These are phyloP conservation scores for Erythrobasidium hasegawianum DNA, from an alignment of 1,284 basidiomycete genomes.

Conservation along the genomic window DNA sequence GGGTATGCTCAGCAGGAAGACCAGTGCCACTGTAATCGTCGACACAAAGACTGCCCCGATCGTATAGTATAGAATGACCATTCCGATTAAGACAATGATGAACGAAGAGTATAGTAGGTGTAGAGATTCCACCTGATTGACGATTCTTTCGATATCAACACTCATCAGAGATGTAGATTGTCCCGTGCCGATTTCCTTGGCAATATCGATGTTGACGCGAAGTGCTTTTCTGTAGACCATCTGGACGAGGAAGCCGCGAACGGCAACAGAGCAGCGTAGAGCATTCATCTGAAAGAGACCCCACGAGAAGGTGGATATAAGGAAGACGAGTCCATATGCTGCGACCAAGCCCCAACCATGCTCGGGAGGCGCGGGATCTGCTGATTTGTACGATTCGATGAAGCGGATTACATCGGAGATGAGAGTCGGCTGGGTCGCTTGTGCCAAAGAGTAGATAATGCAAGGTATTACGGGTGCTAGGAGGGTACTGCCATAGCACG, in stretches of 20 bases:
- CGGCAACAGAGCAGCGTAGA: slow-evolving; percentile 38
- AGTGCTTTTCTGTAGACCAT: slow-evolving; percentile 45
- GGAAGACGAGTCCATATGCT: slow-evolving; percentile 44
- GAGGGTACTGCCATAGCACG: slow-evolving; percentile 38
- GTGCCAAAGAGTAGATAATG: slow-evolving; percentile 38
- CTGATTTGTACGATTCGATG: slow-evolving; percentile 37
- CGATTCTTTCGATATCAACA: slow-evolving; percentile 45
- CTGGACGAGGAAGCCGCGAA: slow-evolving; percentile 44
- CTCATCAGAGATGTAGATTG: slow-evolving; percentile 45
- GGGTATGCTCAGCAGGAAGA: slow-evolving; percentile 40
- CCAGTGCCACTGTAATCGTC: slow-evolving; percentile 38
- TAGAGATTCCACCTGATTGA: slow-evolving; percentile 28
- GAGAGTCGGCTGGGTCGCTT: slow-evolving; percentile 43
- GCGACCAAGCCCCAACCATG: slow-evolving; percentile 46
- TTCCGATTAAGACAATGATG: slow-evolving; percentile 42
- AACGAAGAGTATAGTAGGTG: slow-evolving; percentile 42
- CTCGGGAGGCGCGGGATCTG: slow-evolving; percentile 34
- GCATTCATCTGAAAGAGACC: slow-evolving; percentile 29
- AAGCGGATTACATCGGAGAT: slow-evolving; percentile 44
- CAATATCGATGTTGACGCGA: slow-evolving; percentile 41
- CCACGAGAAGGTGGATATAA: slow-evolving; percentile 34
- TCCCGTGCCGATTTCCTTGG: slow-evolving; percentile 42
- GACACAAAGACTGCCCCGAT: slow-evolving; percentile 43
- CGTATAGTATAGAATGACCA: slow-evolving; percentile 42
- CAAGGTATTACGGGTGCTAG: slow-evolving; percentile 42